A percentile compares a stretch with the other conserved stretches of the same genome.
phyloP scores from a whole-genome alignment of 257 asterid genomes.

The Hygrophila difformis region DNA sequence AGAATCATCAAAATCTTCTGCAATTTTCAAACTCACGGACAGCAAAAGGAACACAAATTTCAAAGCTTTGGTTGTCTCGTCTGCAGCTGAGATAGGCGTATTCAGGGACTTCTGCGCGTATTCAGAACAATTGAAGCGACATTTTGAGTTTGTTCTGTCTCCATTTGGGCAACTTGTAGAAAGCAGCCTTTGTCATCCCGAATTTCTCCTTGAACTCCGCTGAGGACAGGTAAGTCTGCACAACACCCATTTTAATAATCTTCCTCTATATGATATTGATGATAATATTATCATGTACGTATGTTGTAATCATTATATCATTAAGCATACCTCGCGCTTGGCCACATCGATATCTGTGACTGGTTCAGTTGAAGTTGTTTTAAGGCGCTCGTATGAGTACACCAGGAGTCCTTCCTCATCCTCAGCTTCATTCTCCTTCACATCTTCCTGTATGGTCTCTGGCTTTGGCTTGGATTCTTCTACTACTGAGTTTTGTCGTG shows the following conservation, averaged over 20 bases:
- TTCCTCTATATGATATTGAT: too few relatives aligned
- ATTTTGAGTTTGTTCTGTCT: constrained; percentile 94
- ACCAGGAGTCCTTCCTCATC: constrained; percentile 78
- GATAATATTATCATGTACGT: background rate
- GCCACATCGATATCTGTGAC: constrained; percentile 68
- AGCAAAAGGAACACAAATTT: too few relatives aligned
- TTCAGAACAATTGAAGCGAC: constrained; percentile 81
- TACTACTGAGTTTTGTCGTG: constrained; percentile 49
- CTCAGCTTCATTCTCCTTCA: constrained; percentile 77
- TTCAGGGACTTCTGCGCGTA: background rate
- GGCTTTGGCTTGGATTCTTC: constrained; percentile 34
- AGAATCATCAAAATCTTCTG: too few relatives aligned
- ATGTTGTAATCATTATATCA: background rate
- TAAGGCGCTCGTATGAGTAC: constrained; percentile 76
- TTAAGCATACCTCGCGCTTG: constrained; percentile 78
- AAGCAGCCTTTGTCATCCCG: constrained; percentile 60
- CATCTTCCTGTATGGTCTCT: constrained; percentile 77
- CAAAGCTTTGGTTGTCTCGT: too few relatives aligned
- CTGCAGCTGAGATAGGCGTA: too few relatives aligned
- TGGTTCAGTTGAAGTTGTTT: constrained; percentile 58
- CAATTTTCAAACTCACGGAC: too few relatives aligned
- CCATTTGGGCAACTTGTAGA: constrained; percentile 95
- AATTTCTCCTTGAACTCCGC: constrained; percentile 86
- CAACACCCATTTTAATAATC: background rate
- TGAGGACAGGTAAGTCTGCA: constrained; percentile 75